phyloP scores from a whole-genome alignment of 2,329 filamentous ascomycete species.

The Phyllosticta ampelicida region DNA sequence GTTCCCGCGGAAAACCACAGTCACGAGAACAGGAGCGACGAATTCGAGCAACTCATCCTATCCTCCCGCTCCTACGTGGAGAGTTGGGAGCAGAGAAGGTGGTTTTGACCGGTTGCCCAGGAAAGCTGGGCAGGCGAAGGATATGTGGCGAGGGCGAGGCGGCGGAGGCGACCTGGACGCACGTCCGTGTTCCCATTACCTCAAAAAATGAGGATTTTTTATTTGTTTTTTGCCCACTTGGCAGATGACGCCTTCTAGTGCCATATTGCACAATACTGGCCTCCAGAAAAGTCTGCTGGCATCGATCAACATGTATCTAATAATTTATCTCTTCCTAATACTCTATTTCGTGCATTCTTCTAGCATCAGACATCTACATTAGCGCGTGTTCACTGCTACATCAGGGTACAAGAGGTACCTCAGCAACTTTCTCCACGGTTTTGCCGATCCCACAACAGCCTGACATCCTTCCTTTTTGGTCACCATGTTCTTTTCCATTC shows the following conservation, averaged over 20 bases:
- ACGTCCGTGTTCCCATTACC: slow-evolving; percentile 4
- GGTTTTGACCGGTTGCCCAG: neutral
- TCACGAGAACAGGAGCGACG: neutral
- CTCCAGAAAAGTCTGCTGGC: slow-evolving; percentile 5
- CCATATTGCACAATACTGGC: slow-evolving; percentile 8
- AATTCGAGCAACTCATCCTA: neutral
- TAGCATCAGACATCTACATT: neutral
- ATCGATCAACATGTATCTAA: slow-evolving; percentile 8
- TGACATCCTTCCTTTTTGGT: neutral
- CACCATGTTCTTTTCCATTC: slow-evolving; percentile 5
- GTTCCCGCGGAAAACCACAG: neutral
- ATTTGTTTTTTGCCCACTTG: slow-evolving; percentile 5
- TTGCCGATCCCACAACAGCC: neutral
- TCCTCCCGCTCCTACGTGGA: neutral
- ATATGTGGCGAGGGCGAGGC: slow-evolving; percentile 5
- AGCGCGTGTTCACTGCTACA: neutral
- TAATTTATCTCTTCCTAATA: neutral
- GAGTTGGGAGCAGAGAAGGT: neutral
- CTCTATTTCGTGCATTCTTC: neutral
- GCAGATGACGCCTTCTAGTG: slow-evolving; percentile 9
- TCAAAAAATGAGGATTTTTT: slow-evolving; percentile 7
- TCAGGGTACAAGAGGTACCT: neutral
- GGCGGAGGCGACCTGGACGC: neutral
- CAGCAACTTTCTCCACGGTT: neutral
- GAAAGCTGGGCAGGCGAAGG: neutral